Percentiles rank a stretch among this genome's conserved stretches.
Evolutionary conservation across 2,329 filamentous ascomycete genomes (phyloP).

Genomic region (Colletotrichum coccodes): DNA sequence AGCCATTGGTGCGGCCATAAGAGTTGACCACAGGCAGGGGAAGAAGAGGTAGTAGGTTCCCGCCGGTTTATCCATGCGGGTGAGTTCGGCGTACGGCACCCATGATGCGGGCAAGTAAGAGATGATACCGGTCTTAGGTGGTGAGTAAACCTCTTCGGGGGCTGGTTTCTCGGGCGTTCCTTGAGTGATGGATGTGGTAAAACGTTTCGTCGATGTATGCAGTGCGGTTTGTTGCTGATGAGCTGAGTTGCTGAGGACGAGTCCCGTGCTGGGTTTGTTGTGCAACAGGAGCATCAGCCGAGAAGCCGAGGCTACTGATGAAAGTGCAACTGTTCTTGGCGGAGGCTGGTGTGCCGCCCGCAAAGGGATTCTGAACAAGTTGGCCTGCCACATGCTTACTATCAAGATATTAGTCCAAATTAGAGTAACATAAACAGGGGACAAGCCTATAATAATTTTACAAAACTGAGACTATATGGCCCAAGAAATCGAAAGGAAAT

Average conservation of each 20-base stretch:
- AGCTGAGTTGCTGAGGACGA: not conserved
- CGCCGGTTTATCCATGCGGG: slow-evolving; percentile 82
- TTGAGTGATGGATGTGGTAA: slow-evolving; percentile 15
- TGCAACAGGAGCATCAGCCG: slow-evolving; percentile 2
- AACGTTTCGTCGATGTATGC: slow-evolving; percentile 26
- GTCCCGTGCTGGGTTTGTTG: slow-evolving; percentile 1
- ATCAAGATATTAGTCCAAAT: not conserved
- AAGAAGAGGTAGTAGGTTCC: slow-evolving; percentile 89
- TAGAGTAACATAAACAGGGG: too few species aligned
- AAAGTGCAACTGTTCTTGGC: not conserved
- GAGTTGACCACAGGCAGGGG: slow-evolving; percentile 85
- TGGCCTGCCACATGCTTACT: slow-evolving; percentile 23
- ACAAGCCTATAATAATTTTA: not conserved
- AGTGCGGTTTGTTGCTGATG: slow-evolving; percentile 9
- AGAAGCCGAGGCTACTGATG: not conserved
- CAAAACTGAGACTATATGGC: not conserved
- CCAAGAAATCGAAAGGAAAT: too few species aligned
- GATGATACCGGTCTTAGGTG: slow-evolving; percentile 77
- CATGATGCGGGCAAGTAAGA: slow-evolving; percentile 74
- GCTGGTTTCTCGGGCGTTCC: slow-evolving; percentile 33
- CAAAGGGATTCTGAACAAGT: slow-evolving; percentile 13
- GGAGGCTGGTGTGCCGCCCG: not conserved
- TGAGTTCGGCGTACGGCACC: slow-evolving; percentile 85
- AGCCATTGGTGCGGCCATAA: slow-evolving; percentile 79
- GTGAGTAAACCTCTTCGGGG: slow-evolving; percentile 60